These are phyloP conservation scores for Colletotrichum tabaci DNA, from an alignment of 2,329 filamentous ascomycete genomes.

Conservation along the genomic window DNA sequence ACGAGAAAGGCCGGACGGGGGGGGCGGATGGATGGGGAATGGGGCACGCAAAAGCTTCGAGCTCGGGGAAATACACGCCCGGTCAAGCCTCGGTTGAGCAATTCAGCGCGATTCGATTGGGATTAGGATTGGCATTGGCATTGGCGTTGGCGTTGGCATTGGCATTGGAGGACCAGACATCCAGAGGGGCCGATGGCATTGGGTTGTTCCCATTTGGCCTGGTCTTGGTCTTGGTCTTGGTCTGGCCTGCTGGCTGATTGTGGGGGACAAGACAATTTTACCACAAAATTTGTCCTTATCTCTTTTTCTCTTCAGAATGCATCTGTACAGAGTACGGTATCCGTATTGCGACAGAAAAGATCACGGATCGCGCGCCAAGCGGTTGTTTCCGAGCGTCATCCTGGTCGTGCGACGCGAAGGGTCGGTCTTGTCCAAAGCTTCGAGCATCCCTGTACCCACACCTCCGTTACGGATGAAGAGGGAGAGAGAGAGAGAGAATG, in stretches of 20 bases:
- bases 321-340: too few relatives aligned
- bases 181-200: too few relatives aligned
- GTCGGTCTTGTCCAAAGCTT: constrained; percentile 41
- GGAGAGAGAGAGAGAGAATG: too few relatives aligned
- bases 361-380: constrained; percentile 41
- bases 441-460: constrained; percentile 25
- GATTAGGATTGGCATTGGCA: constrained; percentile 4
- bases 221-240: too few relatives aligned
- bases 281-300: not conserved
- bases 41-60: not conserved
- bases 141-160: not conserved
- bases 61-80: constrained; percentile 11
- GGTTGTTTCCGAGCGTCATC: constrained; percentile 39
- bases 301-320: not conserved
- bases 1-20: constrained; percentile 10
- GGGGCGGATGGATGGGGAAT: too few relatives aligned
- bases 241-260: too few relatives aligned
- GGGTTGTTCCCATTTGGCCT: too few relatives aligned
- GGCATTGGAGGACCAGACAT: not conserved
- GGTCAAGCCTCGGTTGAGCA: constrained; percentile 29
- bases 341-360: not conserved
- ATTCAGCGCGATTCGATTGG: constrained; percentile 1
- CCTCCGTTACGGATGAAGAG: not conserved
- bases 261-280: not conserved
- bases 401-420: constrained; percentile 40